Base-by-base conservation (phyloP, 768 basidiomycete species). In the Chalciporus piperatus region DNA sequence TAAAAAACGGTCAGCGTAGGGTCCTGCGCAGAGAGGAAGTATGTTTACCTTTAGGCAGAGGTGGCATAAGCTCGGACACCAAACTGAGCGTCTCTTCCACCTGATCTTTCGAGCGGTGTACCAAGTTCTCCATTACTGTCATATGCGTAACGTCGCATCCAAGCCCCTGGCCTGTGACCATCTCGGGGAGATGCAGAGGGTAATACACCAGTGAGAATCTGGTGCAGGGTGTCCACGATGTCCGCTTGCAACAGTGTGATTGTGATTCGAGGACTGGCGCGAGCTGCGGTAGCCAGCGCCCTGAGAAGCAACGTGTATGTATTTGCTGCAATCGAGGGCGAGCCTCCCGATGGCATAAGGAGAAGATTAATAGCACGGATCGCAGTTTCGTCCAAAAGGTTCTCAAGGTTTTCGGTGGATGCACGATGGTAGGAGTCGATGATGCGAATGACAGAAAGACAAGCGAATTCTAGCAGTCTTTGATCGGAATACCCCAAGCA, bases 71-170 rank as follows among this genome's bases (percentile, higher is more conserved):
- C 66, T 99, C 97, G 20, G 89, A 89, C 30, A 96, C 76, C 35
- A 98, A 78, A 55, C 87, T 87, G 33, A 99, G 74, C 0, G 91
- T 85, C 70, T 99, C 97, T 70, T 98, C 95, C 6, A 98, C 83
- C 67, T 98, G 95, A 53, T 99, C 97, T 71, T 98, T 98, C 4
- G 97, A 90, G 25, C 94, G 80, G 68, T 98, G 94, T 1, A 93
- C 93, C 41, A 99, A 74, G 68, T 96, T 98, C 72, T 98, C 92
- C 85, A 98, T 92, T 23, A 99, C 92, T 7, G 92, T 88, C 92
- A 98, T 94, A 65, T 98, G 95, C 16, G 92, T 93, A 5, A 95
- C 72, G 27, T 92, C 91, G 41, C 91, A 91, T 25, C 90, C 89
- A 1, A 94, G 71, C 11, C 90, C 91, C 68, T 93, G 91, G 0